These are phyloP conservation scores for Saturnispora halmiae DNA, from an alignment of 805 yeast species.

Conservation along the genomic window DNA sequence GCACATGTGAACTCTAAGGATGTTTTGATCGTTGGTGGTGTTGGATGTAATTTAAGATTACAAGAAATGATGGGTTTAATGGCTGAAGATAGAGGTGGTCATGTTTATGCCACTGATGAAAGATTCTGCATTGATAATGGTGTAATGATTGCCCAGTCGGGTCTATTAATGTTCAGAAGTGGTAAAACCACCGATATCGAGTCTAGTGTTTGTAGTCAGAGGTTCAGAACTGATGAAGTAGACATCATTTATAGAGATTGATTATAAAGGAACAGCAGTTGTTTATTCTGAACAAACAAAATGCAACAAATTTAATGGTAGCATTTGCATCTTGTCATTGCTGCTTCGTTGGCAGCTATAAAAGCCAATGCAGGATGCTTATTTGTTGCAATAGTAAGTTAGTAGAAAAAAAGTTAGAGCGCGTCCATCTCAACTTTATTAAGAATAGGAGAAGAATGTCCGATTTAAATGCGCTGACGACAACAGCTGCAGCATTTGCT, in stretches of 20 bases:
- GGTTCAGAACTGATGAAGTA: slow-evolving; percentile 93
- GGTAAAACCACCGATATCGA: slow-evolving; percentile 55
- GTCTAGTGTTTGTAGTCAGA: slow-evolving; percentile 83
- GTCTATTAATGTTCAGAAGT: slow-evolving; percentile 73
- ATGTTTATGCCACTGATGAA: slow-evolving; percentile 92
- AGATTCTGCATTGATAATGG: slow-evolving; percentile 97
- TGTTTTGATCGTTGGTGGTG: slow-evolving; percentile 95
- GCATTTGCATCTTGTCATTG: no score
- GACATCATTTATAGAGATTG: slow-evolving; percentile 77
- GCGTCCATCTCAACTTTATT: not conserved
- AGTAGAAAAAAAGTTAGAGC: no score
- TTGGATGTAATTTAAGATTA: slow-evolving; percentile 86
- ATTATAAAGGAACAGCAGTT: no score
- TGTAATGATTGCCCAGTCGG: slow-evolving; percentile 98
- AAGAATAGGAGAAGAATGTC: slow-evolving; percentile 7
- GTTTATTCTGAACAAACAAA: not conserved
- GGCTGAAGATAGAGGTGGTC: slow-evolving; percentile 84
- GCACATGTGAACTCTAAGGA: slow-evolving; percentile 89
- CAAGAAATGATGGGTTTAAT: slow-evolving; percentile 96
- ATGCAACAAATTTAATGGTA: not conserved
- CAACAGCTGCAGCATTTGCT: slow-evolving; percentile 46
- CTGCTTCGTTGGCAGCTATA: no score
- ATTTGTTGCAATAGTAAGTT: no score
- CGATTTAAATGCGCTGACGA: slow-evolving; percentile 39
- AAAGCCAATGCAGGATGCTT: no score